Conservation (phyloP, 306 rosid species). For the Acacia melanoxylon region DNA sequence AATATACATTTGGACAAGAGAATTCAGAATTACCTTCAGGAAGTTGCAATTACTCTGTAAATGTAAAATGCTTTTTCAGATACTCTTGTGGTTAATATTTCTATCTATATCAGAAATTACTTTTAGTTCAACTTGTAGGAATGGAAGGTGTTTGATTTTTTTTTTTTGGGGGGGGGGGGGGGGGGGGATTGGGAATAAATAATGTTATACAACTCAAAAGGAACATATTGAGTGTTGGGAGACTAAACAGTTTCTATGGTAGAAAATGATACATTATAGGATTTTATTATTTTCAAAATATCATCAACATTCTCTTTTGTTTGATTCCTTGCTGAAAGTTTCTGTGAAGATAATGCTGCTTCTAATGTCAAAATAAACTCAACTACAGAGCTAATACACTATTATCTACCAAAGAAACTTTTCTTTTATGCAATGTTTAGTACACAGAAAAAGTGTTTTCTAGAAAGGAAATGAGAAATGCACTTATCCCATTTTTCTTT, state of each 20-base stretch:
- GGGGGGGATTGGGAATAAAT: not conserved
- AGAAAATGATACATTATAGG: not conserved
- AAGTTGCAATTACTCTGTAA: not conserved
- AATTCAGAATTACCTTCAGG: not conserved
- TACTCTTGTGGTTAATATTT: conserved; percentile 12
- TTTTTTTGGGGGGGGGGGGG: no score
- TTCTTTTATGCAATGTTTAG: not conserved
- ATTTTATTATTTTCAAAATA: not conserved
- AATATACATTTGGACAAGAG: not conserved
- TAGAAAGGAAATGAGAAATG: not conserved
- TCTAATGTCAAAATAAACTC: not conserved
- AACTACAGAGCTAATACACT: not conserved
- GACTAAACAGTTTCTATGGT: not conserved
- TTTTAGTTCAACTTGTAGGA: conserved; percentile 17
- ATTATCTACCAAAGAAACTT: not conserved
- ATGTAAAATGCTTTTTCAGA: not conserved
- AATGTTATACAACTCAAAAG: not conserved
- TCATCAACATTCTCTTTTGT: not conserved
- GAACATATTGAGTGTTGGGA: no score
- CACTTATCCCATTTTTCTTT: no score
- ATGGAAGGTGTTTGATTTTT: not conserved
- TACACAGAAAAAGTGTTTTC: not conserved
- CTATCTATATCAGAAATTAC: not conserved
- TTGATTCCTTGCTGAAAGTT: not conserved
- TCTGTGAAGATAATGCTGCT: not conserved